Conservation (phyloP, 176 grass and related monocot genomes). For the Oropetium thomaeum region DNA sequence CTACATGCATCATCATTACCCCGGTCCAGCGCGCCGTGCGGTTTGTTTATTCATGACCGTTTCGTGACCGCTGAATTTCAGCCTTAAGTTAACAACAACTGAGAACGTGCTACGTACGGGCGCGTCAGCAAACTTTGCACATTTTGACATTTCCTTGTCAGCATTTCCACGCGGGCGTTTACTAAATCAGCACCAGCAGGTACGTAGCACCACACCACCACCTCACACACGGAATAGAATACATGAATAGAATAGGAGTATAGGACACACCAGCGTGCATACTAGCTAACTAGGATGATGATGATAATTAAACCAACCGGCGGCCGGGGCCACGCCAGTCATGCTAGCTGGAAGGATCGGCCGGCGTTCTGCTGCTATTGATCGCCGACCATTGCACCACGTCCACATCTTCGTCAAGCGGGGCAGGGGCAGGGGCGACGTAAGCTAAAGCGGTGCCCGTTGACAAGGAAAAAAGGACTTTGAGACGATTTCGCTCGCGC, state of each 20-base stretch:
- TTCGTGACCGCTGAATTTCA: not conserved
- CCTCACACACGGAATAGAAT: not conserved
- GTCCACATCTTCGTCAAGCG: slow-evolving; percentile 35
- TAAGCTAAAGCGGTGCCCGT: slow-evolving; percentile 5
- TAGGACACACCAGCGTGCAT: too few relatives aligned
- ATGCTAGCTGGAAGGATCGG: too few relatives aligned
- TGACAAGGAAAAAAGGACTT: slow-evolving; percentile 1
- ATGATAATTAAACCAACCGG: too few relatives aligned
- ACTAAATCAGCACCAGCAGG: not conserved
- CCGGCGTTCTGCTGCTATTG: slow-evolving; percentile 21
- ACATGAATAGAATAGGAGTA: slow-evolving; percentile 6
- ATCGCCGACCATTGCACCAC: slow-evolving; percentile 37
- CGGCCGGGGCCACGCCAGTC: too few relatives aligned
- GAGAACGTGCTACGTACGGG: too few relatives aligned
- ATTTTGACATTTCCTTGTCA: slow-evolving; percentile 34
- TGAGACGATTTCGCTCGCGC: too few relatives aligned
- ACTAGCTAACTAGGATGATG: too few relatives aligned
- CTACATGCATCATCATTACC: not conserved
- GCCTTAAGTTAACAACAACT: not conserved
- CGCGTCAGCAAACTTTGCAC: slow-evolving; percentile 26
- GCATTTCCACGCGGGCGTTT: slow-evolving; percentile 19
- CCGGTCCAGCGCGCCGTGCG: not conserved
- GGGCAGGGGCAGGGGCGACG: too few relatives aligned
- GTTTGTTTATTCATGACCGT: not conserved
- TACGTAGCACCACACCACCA: not conserved